Base-by-base conservation (phyloP, 2,329 filamentous ascomycete genomes). In the Fulvia fulva region DNA sequence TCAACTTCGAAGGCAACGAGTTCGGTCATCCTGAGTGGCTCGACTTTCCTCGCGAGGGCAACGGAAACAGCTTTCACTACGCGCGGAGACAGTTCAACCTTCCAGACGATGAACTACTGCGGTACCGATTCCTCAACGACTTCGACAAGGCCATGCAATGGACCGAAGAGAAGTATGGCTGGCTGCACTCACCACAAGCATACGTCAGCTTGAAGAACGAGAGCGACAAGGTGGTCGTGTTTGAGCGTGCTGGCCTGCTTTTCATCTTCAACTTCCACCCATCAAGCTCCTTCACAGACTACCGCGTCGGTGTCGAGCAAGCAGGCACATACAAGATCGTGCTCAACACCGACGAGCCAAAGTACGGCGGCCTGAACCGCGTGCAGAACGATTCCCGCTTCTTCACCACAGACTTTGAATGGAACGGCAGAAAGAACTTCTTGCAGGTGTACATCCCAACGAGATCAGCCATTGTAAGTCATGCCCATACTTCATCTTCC, bases 1-100 rank as follows among this genome's bases (percentile, higher is more conserved):
- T 99, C 54, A 99, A 97, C 78, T 99, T 99, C 68, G 92, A 97
- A 77, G 94, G 94, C 61, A 99, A 99, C 75, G 94, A 99, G 75
- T 99, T 99, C 70, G 94, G 94, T 0, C 94, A 99, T 72, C 94
- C 94, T 0, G 94, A 99, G 76, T 99, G 94, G 94, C 88, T 99
- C 41, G 94, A 99, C 74, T 99, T 99, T 76, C 94, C 94, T 3
- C 89, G 94, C 53, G 91, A 87, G 69, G 94, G 94, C 56, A 74
- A 74, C 62, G 60, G 62, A 60, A 75, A 74, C 65, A 70, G 67
- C 60, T 73, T 74, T 64, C 71, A 75, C 64, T 75, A 75, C 63
- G 72, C 73, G 16, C 86, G 94, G 22, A 88, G 94, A 59, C 93
- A 97, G 74, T 86, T 97, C 66, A 97, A 99, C 75, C 83, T 99